Evolutionary conservation across 768 basidiomycete species (phyloP).

Genomic region (Pulveroboletus sp.): DNA sequence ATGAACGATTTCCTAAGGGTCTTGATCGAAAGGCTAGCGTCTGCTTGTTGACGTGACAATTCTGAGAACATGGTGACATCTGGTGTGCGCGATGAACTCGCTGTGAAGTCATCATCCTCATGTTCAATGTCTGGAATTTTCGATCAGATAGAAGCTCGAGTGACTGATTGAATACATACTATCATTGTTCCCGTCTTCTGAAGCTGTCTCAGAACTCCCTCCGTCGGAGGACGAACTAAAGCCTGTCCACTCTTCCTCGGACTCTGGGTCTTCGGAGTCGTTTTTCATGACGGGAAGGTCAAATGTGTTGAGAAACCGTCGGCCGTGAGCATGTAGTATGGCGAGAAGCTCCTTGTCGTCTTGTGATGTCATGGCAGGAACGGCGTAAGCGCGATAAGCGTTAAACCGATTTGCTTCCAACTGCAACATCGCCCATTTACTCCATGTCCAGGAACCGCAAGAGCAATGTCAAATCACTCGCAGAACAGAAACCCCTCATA

Average conservation of each 20-base stretch:
- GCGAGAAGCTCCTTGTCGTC: slow-evolving; percentile 34
- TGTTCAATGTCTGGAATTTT: slow-evolving; percentile 36
- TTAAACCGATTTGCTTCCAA: no score
- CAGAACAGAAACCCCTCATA: slow-evolving; percentile 23
- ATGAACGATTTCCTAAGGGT: slow-evolving; percentile 67
- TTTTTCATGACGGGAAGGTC: slow-evolving; percentile 20
- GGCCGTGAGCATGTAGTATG: slow-evolving; percentile 44
- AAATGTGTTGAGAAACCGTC: slow-evolving; percentile 43
- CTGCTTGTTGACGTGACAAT: slow-evolving; percentile 19
- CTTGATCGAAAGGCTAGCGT: slow-evolving; percentile 28
- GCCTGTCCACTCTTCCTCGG: slow-evolving; percentile 43
- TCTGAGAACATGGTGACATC: slow-evolving; percentile 60
- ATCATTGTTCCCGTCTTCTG: slow-evolving; percentile 19
- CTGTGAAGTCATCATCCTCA: slow-evolving; percentile 44
- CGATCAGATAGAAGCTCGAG: not conserved
- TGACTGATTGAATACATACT: slow-evolving; percentile 7
- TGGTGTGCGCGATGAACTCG: slow-evolving; percentile 32
- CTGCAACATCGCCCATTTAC: not conserved
- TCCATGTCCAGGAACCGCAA: slow-evolving; percentile 32
- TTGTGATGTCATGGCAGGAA: slow-evolving; percentile 10
- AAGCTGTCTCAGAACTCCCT: slow-evolving; percentile 2
- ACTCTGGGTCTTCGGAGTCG: slow-evolving; percentile 12
- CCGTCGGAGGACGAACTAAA: slow-evolving; percentile 17
- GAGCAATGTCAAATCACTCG: slow-evolving; percentile 7
- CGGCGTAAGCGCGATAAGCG: no score